Evolutionary conservation across 2,329 filamentous ascomycete species (phyloP).

Genomic region (Cladophialophora chaetospira): DNA sequence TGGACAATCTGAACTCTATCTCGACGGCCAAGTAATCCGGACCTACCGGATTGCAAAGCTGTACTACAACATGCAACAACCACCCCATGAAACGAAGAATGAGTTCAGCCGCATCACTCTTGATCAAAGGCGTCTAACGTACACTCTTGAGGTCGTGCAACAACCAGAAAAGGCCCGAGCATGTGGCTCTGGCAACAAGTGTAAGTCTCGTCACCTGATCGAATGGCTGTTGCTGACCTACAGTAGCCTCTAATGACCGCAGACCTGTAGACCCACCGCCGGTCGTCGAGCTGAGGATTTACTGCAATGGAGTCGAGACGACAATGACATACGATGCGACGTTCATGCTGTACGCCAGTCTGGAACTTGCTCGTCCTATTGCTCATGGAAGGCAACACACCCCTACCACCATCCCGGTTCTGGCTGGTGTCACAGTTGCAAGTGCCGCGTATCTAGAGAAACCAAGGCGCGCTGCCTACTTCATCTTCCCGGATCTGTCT

Average conservation of each 20-base stretch:
- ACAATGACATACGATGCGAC: conserved; percentile 94
- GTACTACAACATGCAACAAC: conserved; percentile 51
- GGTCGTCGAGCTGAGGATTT: conserved; percentile 87
- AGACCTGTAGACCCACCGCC: conserved; percentile 93
- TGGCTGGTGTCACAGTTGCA: conserved; percentile 92
- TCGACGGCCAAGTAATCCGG: conserved; percentile 24
- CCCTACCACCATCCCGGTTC: conserved; percentile 73
- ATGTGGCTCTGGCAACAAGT: conserved; percentile 93
- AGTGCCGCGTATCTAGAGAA: conserved; percentile 96
- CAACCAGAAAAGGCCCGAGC: conserved; percentile 92
- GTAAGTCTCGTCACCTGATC: conserved; percentile 58
- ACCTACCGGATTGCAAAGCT: conserved; percentile 31
- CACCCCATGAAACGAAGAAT: conserved; percentile 58
- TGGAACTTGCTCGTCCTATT: conserved; percentile 82
- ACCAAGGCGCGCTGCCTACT: conserved; percentile 78
- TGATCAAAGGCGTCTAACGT: conserved; percentile 76
- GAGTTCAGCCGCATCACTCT: conserved; percentile 63
- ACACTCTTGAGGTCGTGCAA: conserved; percentile 83
- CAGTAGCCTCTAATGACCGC: conserved; percentile 75
- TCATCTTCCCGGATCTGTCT: conserved; percentile 95
- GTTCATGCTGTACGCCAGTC: conserved; percentile 93
- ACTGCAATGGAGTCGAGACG: conserved; percentile 71
- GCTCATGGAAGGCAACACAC: conserved; percentile 75
- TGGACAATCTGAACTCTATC: conserved; percentile 18
- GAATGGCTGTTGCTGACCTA: neutral